Evolutionary conservation across 2,329 filamentous ascomycete species (phyloP).

Genomic region (Purpureocillium lavendulum): DNA sequence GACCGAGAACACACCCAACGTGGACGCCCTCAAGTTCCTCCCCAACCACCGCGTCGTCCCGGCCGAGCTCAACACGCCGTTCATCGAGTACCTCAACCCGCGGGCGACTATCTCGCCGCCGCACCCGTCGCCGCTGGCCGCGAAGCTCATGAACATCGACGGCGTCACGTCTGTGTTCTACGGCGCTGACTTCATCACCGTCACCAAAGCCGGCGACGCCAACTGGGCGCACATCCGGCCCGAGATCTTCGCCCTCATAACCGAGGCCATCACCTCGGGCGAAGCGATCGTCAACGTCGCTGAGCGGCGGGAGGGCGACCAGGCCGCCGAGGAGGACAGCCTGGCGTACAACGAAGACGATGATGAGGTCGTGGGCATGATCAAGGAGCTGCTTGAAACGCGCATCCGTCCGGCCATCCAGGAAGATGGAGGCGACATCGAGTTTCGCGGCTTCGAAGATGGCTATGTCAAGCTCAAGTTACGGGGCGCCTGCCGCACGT

Average conservation of each 20-base stretch:
- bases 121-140: conserved; percentile 83
- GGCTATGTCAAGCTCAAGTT: conserved; percentile 83
- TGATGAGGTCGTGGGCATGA: conserved; percentile 93
- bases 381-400: conserved; percentile 94
- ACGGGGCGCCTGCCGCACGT: conserved; percentile 87
- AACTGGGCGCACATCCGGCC: conserved; percentile 95
- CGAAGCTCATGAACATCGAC: conserved; percentile 85
- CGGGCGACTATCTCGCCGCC: conserved; percentile 82
- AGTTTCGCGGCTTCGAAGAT: conserved; percentile 78
- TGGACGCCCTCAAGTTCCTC: conserved; percentile 93
- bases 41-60: conserved; percentile 85
- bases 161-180: conserved; percentile 95
- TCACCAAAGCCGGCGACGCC: conserved; percentile 80
- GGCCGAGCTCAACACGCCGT: conserved; percentile 60
- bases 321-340: conserved; percentile 48
- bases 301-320: conserved; percentile 49
- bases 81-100: conserved; percentile 86
- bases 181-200: conserved; percentile 90
- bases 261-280: conserved; percentile 79
- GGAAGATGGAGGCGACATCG: conserved; percentile 95
- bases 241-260: conserved; percentile 91
- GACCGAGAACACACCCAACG: conserved; percentile 88
- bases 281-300: conserved; percentile 69
- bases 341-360: conserved; percentile 84
- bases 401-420: conserved; percentile 92